Base-by-base conservation (phyloP, 139 green algal species). In the Ulvella scutata region DNA sequence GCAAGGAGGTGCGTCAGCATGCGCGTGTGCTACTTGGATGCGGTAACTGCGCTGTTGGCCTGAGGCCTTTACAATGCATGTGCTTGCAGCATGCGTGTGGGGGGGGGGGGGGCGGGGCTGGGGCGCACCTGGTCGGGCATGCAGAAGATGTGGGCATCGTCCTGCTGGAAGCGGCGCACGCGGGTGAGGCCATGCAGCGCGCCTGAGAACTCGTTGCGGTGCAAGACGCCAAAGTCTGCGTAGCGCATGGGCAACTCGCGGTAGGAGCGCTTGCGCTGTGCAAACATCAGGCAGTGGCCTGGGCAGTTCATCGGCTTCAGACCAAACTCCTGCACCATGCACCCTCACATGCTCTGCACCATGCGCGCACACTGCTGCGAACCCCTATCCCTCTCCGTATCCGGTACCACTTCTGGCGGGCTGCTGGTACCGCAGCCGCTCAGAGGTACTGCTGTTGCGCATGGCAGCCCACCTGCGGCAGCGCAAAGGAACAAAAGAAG, bases 301-400 rank as follows among this genome's bases (percentile, higher is more conserved):
- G 94, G 94, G 85, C 94, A 99, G 86, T 99, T 99, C 94, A 99
- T 99, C 51, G 94, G 94, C 80, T 99, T 99, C 4, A 97, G 78
- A 2, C 93, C 93, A 77, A 90, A 98, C 85, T 97, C 88, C 74
- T n/a, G n/a, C n/a, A n/a, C n/a, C n/a, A n/a, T n/a, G n/a, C n/a
- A n/a, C n/a, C n/a, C n/a, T n/a, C n/a, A n/a, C n/a, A n/a, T n/a
- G n/a, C n/a, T n/a, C n/a, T n/a, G n/a, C n/a, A n/a, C n/a, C n/a
- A n/a, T n/a, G n/a, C n/a, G n/a, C n/a, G n/a, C n/a, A n/a, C n/a
- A n/a, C n/a, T n/a, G n/a, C n/a, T n/a, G n/a, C n/a, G n/a, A n/a
- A n/a, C n/a, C n/a, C n/a, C n/a, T n/a, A n/a, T n/a, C n/a, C n/a
- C n/a, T n/a, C n/a, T n/a, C n/a, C n/a, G n/a, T n/a, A n/a, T n/a